Evolutionary conservation across 2,329 filamentous ascomycete species (phyloP).

Genomic region (Fusarium guadeloupense): DNA sequence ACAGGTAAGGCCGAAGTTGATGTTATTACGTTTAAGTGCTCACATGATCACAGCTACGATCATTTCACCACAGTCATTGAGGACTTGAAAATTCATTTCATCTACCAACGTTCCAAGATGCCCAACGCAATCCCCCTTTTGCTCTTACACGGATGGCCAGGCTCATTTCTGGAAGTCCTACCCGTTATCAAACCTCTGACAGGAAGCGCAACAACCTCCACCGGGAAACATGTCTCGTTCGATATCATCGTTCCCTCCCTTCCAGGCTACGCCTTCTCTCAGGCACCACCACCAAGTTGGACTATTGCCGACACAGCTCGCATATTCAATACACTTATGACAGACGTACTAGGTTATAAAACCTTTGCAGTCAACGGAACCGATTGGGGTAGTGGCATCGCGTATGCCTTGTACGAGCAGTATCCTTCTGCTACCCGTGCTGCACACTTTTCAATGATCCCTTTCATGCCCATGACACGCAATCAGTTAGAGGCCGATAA

Average conservation of each 20-base stretch:
- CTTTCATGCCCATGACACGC: conserved; percentile 9
- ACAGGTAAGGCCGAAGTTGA: conserved; percentile 13
- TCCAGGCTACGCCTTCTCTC: conserved; percentile 52
- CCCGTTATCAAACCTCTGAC: conserved; percentile 23
- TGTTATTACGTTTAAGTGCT: neutral
- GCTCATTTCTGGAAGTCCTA: conserved; percentile 55
- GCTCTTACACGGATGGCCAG: conserved; percentile 56
- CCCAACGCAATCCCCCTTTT: conserved; percentile 51
- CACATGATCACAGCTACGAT: neutral
- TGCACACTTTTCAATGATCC: conserved; percentile 21
- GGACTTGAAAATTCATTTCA: conserved; percentile 39
- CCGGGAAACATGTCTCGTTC: conserved; percentile 10
- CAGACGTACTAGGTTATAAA: conserved; percentile 49
- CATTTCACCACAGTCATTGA: conserved; percentile 4
- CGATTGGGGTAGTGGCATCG: conserved; percentile 19
- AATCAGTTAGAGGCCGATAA: conserved; percentile 9
- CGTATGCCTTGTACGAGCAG: conserved; percentile 22
- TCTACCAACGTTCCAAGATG: conserved; percentile 29
- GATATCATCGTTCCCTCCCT: conserved; percentile 47
- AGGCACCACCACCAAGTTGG: conserved; percentile 45
- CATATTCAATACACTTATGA: conserved; percentile 51
- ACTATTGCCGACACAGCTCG: conserved; percentile 50
- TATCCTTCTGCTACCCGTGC: conserved; percentile 21
- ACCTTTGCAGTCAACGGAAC: conserved; percentile 33
- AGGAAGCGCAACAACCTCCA: neutral